A percentile compares a stretch with the other conserved stretches of the same genome.
Evolutionary conservation across 129 eudicot species (phyloP).

Genomic region (Glebionis coronaria): DNA sequence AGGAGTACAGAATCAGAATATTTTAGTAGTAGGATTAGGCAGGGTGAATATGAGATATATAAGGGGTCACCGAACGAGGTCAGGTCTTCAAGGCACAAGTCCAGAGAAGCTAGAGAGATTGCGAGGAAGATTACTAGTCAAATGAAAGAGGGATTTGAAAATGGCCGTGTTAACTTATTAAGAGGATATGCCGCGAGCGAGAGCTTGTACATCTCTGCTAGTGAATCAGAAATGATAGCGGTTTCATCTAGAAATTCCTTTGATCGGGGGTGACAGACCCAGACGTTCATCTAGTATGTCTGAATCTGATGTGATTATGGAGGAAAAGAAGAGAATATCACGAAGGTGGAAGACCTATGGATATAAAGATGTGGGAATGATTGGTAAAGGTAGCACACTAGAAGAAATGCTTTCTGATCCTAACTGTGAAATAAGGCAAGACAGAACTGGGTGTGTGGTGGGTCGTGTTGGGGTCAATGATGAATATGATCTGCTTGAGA

Average conservation of each 20-base stretch:
- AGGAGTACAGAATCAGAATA: conserved; percentile 16
- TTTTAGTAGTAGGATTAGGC: no score
- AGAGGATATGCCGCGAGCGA: no score
- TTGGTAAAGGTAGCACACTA: conserved; percentile 53
- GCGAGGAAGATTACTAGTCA: conserved; percentile 60
- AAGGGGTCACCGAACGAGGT: conserved; percentile 6
- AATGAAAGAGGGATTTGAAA: no score
- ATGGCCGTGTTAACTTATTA: no score
- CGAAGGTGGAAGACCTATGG: no score
- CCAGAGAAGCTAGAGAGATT: conserved; percentile 63
- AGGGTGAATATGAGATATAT: no score
- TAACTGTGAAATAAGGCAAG: conserved; percentile 36
- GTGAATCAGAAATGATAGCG: no score
- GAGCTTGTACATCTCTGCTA: no score
- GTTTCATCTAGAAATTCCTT: conserved; percentile 37
- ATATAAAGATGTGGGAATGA: no score
- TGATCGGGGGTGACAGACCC: conserved; percentile 21
- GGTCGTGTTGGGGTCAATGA: conserved; percentile 27
- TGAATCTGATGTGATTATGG: no score
- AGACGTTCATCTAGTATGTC: conserved; percentile 32
- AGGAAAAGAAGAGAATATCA: no score
- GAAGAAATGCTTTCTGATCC: conserved; percentile 83
- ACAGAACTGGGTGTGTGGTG: conserved; percentile 21
- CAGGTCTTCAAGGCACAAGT: no score
- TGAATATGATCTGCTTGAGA: conserved; percentile 17